phyloP scores from a whole-genome alignment of 2,329 filamentous ascomycete genomes.

The Fusarium mexicanum region DNA sequence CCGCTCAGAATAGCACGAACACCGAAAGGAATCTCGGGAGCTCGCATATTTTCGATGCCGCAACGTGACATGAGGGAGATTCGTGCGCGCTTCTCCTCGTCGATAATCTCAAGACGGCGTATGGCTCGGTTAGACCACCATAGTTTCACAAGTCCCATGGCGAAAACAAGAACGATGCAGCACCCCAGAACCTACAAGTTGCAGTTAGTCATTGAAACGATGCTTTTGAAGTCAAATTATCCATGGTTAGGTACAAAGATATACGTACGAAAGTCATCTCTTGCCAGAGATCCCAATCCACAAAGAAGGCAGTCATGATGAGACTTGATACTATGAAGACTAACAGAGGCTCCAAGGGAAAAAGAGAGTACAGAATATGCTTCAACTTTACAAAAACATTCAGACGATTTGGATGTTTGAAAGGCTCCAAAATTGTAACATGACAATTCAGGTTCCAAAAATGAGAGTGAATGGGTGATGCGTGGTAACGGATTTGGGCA shows the following conservation, averaged over 20 bases:
- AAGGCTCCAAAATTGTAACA: conserved; percentile 31
- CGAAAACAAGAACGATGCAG: conserved; percentile 75
- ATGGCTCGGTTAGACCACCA: conserved; percentile 66
- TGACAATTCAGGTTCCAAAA: conserved; percentile 34
- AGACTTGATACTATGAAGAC: conserved; percentile 6
- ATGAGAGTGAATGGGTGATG: conserved; percentile 15
- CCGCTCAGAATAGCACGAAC: conserved; percentile 86
- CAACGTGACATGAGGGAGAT: conserved; percentile 64
- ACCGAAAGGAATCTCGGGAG: conserved; percentile 81
- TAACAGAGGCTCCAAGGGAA: not conserved
- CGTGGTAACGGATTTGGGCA: not conserved
- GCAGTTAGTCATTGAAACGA: not conserved
- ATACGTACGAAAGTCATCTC: conserved; percentile 86
- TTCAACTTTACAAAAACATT: conserved; percentile 18
- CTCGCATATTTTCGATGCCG: conserved; percentile 54
- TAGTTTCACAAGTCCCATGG: conserved; percentile 74
- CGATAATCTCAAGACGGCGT: conserved; percentile 68
- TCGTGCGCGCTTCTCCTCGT: conserved; percentile 70
- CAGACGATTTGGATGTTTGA: conserved; percentile 4
- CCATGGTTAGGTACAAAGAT: not conserved
- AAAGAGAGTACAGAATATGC: not conserved
- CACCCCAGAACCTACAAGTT: conserved; percentile 72
- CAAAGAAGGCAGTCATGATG: conserved; percentile 64
- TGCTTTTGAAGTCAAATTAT: not conserved
- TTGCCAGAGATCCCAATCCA: conserved; percentile 83